These are phyloP conservation scores for Scleroderma citrinum DNA, from an alignment of 768 basidiomycete genomes.

Conservation along the genomic window DNA sequence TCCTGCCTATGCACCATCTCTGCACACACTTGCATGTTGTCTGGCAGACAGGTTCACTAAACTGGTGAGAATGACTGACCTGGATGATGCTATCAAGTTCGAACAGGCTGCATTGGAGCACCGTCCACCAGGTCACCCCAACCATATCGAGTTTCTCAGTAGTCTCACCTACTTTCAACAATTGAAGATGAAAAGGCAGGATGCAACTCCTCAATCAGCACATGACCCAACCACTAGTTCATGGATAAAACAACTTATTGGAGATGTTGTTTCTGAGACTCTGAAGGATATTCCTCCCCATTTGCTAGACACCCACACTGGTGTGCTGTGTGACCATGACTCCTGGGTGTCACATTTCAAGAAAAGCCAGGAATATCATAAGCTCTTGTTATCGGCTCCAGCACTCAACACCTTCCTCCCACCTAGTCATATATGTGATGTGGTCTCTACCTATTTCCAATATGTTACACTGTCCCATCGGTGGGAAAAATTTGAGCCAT, in stretches of 20 bases:
- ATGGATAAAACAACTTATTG: neutral
- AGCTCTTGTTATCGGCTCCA: neutral
- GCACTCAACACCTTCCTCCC: neutral
- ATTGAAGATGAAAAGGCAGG: too few species aligned
- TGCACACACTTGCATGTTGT: neutral
- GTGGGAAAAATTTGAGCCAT: too few species aligned
- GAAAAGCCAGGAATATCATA: neutral
- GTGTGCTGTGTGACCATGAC: neutral
- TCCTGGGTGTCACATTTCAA: neutral
- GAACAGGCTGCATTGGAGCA: too few species aligned
- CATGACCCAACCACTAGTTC: too few species aligned
- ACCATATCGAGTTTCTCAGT: neutral
- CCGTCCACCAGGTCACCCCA: neutral
- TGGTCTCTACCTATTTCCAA: neutral
- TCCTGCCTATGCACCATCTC: neutral
- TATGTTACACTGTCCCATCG: neutral
- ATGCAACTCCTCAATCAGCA: too few species aligned
- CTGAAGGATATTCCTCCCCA: neutral
- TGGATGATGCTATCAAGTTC: neutral
- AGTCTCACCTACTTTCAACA: neutral
- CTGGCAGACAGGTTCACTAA: neutral
- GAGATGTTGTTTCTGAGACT: neutral
- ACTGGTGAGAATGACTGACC: neutral
- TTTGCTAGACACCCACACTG: too few species aligned
- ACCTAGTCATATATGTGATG: neutral